Evolutionary conservation across 257 asterid genomes (phyloP).

Genomic region (Gynochthodes officinalis): DNA sequence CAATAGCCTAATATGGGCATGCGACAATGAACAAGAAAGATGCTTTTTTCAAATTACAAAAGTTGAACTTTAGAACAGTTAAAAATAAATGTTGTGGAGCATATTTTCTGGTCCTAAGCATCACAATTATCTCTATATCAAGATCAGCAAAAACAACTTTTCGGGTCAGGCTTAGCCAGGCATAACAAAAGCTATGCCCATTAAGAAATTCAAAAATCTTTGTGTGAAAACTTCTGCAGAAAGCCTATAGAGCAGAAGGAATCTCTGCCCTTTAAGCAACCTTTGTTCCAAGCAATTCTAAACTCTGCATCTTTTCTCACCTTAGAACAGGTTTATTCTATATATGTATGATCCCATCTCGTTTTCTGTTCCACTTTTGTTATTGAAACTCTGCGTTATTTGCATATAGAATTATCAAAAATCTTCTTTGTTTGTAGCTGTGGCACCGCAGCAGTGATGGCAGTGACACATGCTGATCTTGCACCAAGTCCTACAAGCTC

Average conservation of each 20-base stretch:
- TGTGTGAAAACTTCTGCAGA: constrained; percentile 31
- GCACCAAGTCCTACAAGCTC: constrained; percentile 49
- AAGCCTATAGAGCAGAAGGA: constrained; percentile 35
- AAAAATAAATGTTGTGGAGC: too few relatives aligned
- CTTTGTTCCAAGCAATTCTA: constrained; percentile 90
- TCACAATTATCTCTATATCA: constrained; percentile 4
- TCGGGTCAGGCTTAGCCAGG: constrained; percentile 11
- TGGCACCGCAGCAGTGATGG: constrained; percentile 38
- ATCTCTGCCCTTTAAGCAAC: constrained; percentile 90
- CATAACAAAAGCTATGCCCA: constrained; percentile 5
- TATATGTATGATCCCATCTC: background rate
- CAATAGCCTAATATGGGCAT: too few relatives aligned
- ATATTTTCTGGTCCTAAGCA: constrained; percentile 7
- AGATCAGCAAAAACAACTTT: constrained; percentile 12
- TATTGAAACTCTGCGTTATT: constrained; percentile 8
- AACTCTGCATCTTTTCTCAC: constrained; percentile 26
- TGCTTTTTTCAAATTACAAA: constrained; percentile 10
- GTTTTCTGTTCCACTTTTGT: background rate
- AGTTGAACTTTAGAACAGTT: constrained; percentile 6
- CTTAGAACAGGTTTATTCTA: background rate
- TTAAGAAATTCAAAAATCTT: background rate
- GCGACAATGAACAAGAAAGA: too few relatives aligned
- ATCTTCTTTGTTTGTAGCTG: background rate
- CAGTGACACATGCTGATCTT: constrained; percentile 88
- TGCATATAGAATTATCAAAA: background rate